Evolutionary conservation across 768 basidiomycete species (phyloP), one percentile per base, ranked within the genome.

Genomic region (Lanmaoa pseudosensibilis): DNA sequence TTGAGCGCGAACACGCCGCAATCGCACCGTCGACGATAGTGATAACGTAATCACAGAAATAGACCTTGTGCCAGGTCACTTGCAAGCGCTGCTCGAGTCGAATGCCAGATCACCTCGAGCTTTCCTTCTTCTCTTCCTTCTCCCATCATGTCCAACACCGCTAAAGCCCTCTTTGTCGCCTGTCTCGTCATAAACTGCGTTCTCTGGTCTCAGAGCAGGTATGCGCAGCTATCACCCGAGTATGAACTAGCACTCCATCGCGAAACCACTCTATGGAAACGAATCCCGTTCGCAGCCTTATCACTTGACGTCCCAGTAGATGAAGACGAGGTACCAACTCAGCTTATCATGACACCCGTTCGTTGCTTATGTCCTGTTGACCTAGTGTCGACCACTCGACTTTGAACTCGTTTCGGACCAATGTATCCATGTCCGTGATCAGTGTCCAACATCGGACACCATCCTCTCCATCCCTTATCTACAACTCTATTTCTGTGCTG

Each of bases 391-490:
- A 48, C 92, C 91, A 3, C 76, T 86, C 46, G 73, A 79, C 18
- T 71, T 84, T 34, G 81, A 83, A 2, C 48, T 74, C 3, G 30
- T 46, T 2, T 65, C 70, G 12, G 70, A 80, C 13, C 91, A 93
- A 72, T 94, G 92, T 66, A 52, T 69, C 18, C 83, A 90, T 72
- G 88, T 87, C 51, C 67, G 71, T 19, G 72, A 80, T 2, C 58
- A 69, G n/a, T 94, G 92, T 69, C 76, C 81, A 2, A 59, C 71
- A 11, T 75, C 86, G 15, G 73, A 77, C 5, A 92, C 92, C 1
- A 76, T 91, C 65, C 81, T 92, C 45, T 80, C 82, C 25, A 80
- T 94, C 33, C 77, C 83, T 16, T 93, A 93, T 69, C 77, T 91
- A 19, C 77, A 76, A 38, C 64, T 71, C 16, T 94, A 92, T 70